Conservation (phyloP, 345 rosid genomes). For the Psidium guajava region DNA sequence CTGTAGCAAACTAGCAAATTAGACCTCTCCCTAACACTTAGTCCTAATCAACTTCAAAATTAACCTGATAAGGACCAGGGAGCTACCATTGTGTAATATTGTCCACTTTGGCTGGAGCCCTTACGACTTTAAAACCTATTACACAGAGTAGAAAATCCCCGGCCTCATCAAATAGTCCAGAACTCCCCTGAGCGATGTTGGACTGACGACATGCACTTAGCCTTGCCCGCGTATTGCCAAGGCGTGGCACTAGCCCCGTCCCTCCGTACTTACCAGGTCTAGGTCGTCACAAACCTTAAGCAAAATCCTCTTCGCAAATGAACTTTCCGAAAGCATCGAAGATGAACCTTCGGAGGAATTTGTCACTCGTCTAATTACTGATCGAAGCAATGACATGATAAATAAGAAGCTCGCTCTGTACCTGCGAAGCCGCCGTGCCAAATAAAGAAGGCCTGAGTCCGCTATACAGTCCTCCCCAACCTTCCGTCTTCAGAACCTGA, state of each 20-base stretch:
- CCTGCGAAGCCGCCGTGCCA: constrained; percentile 69
- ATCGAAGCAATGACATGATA: background rate
- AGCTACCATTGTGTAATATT: no score
- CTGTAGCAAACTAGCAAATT: background rate
- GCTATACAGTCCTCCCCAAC: constrained; percentile 63
- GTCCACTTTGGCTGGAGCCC: no score
- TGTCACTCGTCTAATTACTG: background rate
- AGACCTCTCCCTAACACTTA: background rate
- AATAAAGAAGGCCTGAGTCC: constrained; percentile 65
- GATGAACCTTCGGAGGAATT: background rate
- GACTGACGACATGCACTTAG: no score
- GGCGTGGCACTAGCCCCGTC: no score
- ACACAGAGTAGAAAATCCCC: no score
- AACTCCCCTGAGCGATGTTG: no score
- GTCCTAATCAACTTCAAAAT: background rate
- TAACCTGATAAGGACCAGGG: background rate
- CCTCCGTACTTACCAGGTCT: no score
- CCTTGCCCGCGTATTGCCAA: no score
- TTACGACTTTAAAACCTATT: no score
- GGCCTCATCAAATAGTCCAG: no score
- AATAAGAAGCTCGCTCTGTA: background rate
- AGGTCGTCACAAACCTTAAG: background rate
- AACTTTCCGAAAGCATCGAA: background rate
- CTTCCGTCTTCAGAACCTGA: constrained; percentile 38
- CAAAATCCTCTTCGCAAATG: background rate